A percentile compares a stretch with the other conserved stretches of the same genome.
These are phyloP conservation scores for Backusella circina DNA, from an alignment of 192 early-diverging fungal genomes.

Conservation along the genomic window DNA sequence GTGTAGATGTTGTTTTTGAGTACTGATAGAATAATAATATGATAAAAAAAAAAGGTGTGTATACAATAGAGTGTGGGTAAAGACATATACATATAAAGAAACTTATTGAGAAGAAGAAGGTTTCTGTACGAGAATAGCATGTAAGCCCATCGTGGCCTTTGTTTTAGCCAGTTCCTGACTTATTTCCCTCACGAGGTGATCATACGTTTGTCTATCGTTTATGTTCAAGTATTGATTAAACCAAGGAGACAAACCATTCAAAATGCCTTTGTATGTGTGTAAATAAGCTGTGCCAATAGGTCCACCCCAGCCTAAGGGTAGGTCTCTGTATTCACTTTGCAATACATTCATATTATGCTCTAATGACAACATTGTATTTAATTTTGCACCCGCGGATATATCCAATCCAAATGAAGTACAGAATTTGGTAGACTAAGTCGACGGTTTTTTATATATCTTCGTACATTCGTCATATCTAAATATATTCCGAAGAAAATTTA, in stretches of 20 bases:
- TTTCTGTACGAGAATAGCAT: conserved; percentile 25
- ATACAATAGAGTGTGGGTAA: background rate
- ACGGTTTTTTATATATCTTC: conserved; percentile 5
- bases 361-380: conserved; percentile 15
- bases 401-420: conserved; percentile 14
- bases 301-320: conserved; percentile 26
- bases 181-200: background rate
- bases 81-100: background rate
- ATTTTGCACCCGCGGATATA: conserved; percentile 14
- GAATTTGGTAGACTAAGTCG: conserved; percentile 16
- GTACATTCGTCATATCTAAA: conserved; percentile 12
- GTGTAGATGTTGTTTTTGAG: background rate
- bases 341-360: conserved; percentile 9
- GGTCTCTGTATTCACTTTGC: conserved; percentile 23
- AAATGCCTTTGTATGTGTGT: background rate
- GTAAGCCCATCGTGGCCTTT: conserved; percentile 18
- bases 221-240: conserved; percentile 4
- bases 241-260: conserved; percentile 15
- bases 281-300: conserved; percentile 15
- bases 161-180: conserved; percentile 3
- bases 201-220: background rate
- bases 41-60: background rate
- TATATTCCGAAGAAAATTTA: too few relatives aligned
- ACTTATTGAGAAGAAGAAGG: background rate
- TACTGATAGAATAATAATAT: background rate